phyloP scores from a whole-genome alignment of 176 grass and related monocot species.

The Ensete glaucum region DNA sequence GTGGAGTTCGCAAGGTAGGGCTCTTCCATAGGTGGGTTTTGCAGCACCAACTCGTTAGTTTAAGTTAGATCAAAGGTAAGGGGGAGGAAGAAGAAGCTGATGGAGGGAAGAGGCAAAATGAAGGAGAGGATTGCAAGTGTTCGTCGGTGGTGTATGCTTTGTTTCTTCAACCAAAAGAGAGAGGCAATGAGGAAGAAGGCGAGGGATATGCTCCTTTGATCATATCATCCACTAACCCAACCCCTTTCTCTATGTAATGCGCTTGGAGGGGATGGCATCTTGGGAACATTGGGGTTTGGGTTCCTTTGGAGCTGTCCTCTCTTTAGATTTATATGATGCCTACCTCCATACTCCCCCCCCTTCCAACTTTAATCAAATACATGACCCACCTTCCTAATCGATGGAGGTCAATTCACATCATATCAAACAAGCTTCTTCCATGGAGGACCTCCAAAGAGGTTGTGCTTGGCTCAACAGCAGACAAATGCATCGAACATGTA shows the following conservation, averaged over 20 bases:
- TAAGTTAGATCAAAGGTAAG: neutral
- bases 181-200: neutral
- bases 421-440: neutral
- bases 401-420: neutral
- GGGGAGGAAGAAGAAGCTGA: neutral
- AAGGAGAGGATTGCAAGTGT: neutral
- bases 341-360: no score
- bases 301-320: neutral
- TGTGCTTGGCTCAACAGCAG: neutral
- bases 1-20: neutral
- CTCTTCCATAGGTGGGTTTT: conserved; percentile 1
- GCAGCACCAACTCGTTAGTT: neutral
- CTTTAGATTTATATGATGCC: neutral
- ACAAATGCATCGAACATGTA: neutral
- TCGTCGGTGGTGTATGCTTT: neutral
- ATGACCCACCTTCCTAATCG: neutral
- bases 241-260: conserved; percentile 4
- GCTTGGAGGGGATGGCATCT: conserved; percentile 12
- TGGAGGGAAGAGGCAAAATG: no score
- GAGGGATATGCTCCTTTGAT: neutral
- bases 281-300: neutral
- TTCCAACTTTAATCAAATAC: neutral
- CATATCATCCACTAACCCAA: conserved; percentile 7
- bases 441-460: neutral
- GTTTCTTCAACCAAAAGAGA: neutral